Conservation (phyloP, 805 yeast species). For the Ogataea philodendri region DNA sequence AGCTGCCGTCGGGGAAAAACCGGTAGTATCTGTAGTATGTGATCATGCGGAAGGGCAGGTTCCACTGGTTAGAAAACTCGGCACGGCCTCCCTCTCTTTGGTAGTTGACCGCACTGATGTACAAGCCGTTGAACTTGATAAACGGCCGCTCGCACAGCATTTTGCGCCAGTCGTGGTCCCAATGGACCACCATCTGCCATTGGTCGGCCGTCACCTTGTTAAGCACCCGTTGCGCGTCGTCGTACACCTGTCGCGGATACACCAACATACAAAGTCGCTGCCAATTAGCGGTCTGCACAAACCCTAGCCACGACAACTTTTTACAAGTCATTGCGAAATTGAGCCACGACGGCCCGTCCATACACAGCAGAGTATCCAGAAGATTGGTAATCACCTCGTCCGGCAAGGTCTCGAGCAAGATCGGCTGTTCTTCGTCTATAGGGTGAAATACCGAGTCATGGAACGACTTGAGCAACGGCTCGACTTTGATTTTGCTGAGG, state of each 20-base stretch:
- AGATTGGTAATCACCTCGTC: slow-evolving; percentile 57
- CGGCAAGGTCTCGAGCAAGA: slow-evolving; percentile 47
- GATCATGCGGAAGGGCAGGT: slow-evolving; percentile 75
- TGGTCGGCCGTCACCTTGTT: slow-evolving; percentile 38
- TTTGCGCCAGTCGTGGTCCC: slow-evolving; percentile 44
- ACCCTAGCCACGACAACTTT: slow-evolving; percentile 55
- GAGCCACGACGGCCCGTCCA: slow-evolving; percentile 65
- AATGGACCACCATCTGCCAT: slow-evolving; percentile 36
- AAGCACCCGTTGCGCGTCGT: slow-evolving; percentile 39
- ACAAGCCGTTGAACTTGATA: slow-evolving; percentile 76
- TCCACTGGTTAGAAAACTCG: slow-evolving; percentile 64
- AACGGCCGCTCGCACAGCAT: slow-evolving; percentile 71
- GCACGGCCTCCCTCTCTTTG: slow-evolving; percentile 77
- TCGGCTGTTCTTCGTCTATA: slow-evolving; percentile 36
- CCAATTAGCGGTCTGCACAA: slow-evolving; percentile 50
- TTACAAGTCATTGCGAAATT: slow-evolving; percentile 58
- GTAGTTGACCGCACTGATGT: slow-evolving; percentile 81
- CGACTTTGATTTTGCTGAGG: slow-evolving; percentile 43
- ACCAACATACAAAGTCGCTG: slow-evolving; percentile 46
- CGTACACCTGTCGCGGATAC: slow-evolving; percentile 55
- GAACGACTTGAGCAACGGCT: slow-evolving; percentile 38
- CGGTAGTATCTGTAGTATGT: slow-evolving; percentile 86
- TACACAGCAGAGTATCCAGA: slow-evolving; percentile 43
- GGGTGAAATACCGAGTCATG: slow-evolving; percentile 28
- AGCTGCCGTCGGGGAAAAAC: slow-evolving; percentile 75